Evolutionary conservation across 805 yeast genomes (phyloP).

Genomic region (Metschnikowia santaceciliae): DNA sequence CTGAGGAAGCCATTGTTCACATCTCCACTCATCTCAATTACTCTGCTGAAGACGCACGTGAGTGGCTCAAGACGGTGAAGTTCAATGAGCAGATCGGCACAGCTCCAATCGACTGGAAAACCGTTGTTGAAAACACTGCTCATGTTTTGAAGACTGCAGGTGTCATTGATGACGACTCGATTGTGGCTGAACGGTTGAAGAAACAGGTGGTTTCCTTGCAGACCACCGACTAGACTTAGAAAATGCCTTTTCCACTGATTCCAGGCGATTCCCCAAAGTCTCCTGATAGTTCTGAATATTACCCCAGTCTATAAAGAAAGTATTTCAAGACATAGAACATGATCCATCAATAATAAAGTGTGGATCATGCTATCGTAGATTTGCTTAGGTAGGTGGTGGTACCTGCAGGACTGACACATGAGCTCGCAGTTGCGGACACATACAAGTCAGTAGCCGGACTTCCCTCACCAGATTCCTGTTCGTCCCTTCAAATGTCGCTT

Average conservation of each 20-base stretch:
- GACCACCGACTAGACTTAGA: background rate
- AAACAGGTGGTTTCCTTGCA: conserved; percentile 12
- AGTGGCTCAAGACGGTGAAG: conserved; percentile 76
- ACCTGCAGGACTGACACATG: background rate
- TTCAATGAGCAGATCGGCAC: conserved; percentile 47
- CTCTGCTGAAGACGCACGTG: conserved; percentile 67
- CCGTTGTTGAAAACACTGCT: conserved; percentile 52
- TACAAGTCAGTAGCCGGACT: background rate
- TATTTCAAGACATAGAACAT: too few relatives aligned
- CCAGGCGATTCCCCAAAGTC: too few relatives aligned
- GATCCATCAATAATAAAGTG: too few relatives aligned
- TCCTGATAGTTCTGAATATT: too few relatives aligned
- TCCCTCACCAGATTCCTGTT: background rate
- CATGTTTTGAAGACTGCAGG: conserved; percentile 60
- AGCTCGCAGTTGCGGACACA: conserved; percentile 1
- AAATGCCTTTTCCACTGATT: too few relatives aligned
- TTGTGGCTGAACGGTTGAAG: conserved; percentile 27
- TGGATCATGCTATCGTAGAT: background rate
- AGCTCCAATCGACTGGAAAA: conserved; percentile 43
- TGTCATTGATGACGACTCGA: conserved; percentile 40
- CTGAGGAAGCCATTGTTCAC: conserved; percentile 61
- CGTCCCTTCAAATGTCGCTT: background rate
- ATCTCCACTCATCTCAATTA: conserved; percentile 72
- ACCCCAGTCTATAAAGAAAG: too few relatives aligned
- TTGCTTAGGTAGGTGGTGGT: background rate